Base-by-base conservation (phyloP, 140 eudicot genomes). In the Bidens hawaiensis region DNA sequence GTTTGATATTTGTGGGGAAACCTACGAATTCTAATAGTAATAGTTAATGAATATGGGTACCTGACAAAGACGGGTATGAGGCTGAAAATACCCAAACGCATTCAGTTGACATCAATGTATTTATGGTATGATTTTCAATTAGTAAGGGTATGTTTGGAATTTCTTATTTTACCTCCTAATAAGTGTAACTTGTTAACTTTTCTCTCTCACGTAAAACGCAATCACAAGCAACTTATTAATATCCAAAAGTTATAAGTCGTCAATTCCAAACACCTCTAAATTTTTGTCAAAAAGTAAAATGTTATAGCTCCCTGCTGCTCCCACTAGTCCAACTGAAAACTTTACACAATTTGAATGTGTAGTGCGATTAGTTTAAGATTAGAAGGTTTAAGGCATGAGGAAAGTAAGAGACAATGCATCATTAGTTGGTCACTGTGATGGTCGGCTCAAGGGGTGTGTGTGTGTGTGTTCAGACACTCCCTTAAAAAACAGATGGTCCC, bases 401-500 rank as follows among this genome's bases (percentile, higher is more conserved):
- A 64, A 64, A 63, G 42, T 12, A 45, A 72, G 67, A 10, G 72
- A 55, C 72, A 73, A 56, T 33, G 55, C 54, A 64, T 67, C 42
- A 66, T 74, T 72, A 72, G 72, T 31, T 53, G 66, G 71, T 72
- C 71, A 62, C 25, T 51, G 50, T 62, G 56, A 69, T 69, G 74
- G 74, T 70, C 51, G 52, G 68, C 34, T 31, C 46, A 33, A 15
- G 6, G 64, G 27, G 63, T 55, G 41, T 27, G 19, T 30, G 24
- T 56, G 63, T 55, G 41, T 27, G 19, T 30, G 24, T 56, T 56
- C n/a, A 28, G 40, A 31, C 43, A 56, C 17, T 8, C 33, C 41
- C 42, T 55, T 48, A 49, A 41, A 72, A 71, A 72, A 41, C 51
- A 53, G 21, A 72, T 72, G 77, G 77, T 72, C 72, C 73, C 75